Conservation (phyloP, 495 filamentous ascomycete genomes). For the Podospora bellae-mahoneyi region DNA sequence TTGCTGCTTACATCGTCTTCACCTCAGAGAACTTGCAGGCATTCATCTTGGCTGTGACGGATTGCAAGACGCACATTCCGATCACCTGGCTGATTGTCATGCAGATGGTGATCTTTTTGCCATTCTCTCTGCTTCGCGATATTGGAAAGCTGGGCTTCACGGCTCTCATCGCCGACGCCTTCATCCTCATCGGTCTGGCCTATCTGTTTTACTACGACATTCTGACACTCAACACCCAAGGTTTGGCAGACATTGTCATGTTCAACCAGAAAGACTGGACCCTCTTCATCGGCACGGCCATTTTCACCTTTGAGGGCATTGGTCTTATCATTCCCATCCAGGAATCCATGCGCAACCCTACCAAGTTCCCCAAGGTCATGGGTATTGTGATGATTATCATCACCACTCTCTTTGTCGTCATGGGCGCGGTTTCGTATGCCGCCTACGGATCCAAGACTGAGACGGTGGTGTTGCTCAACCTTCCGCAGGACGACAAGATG, state of each 20-base stretch:
- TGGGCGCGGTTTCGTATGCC: slow-evolving; percentile 91
- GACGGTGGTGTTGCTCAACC: slow-evolving; percentile 91
- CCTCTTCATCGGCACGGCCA: slow-evolving; percentile 95
- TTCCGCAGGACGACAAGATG: slow-evolving; percentile 92
- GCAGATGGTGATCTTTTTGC: slow-evolving; percentile 90
- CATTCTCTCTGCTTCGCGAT: slow-evolving; percentile 87
- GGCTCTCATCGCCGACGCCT: slow-evolving; percentile 85
- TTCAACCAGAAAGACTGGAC: slow-evolving; percentile 93
- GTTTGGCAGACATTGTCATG: slow-evolving; percentile 74
- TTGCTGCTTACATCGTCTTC: slow-evolving; percentile 97
- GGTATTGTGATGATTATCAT: slow-evolving; percentile 91
- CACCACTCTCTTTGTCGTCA: slow-evolving; percentile 80
- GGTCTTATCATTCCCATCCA: slow-evolving; percentile 99
- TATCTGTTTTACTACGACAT: slow-evolving; percentile 97
- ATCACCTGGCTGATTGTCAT: slow-evolving; percentile 87
- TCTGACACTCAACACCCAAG: slow-evolving; percentile 72
- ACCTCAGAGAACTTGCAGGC: slow-evolving; percentile 93
- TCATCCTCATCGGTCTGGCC: slow-evolving; percentile 86
- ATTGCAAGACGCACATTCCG: slow-evolving; percentile 75
- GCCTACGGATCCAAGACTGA: slow-evolving; percentile 92
- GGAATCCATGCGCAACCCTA: slow-evolving; percentile 86
- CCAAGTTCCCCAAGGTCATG: slow-evolving; percentile 83
- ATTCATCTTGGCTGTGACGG: slow-evolving; percentile 77
- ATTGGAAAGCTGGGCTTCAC: slow-evolving; percentile 92
- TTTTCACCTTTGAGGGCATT: slow-evolving; percentile 98